Evolutionary conservation across 805 yeast species (phyloP).

Genomic region (Wickerhamiella siamensis): DNA sequence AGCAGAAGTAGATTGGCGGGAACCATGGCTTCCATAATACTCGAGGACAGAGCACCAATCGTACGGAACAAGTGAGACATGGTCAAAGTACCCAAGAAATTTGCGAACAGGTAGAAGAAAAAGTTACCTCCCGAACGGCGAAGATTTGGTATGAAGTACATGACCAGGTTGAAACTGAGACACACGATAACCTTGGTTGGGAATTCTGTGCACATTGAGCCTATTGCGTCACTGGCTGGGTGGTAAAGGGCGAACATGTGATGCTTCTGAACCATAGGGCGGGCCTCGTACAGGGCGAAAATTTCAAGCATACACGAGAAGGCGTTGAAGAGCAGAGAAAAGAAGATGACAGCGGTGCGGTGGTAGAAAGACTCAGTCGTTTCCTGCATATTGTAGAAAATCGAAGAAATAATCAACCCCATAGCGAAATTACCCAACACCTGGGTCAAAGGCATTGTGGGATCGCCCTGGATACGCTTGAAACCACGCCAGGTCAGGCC

Average conservation of each 20-base stretch:
- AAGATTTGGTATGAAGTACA: slow-evolving; percentile 45
- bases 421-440: slow-evolving; percentile 37
- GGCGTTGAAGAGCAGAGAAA: slow-evolving; percentile 46
- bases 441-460: slow-evolving; percentile 34
- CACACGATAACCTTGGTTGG: slow-evolving; percentile 43
- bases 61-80: slow-evolving; percentile 41
- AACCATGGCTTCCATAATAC: slow-evolving; percentile 44
- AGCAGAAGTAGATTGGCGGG: slow-evolving; percentile 42
- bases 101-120: slow-evolving; percentile 36
- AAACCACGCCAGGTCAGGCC: slow-evolving; percentile 38
- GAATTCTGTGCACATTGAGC: slow-evolving; percentile 43
- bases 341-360: slow-evolving; percentile 50
- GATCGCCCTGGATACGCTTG: slow-evolving; percentile 44
- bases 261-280: slow-evolving; percentile 57
- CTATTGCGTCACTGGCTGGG: slow-evolving; percentile 60
- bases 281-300: slow-evolving; percentile 32
- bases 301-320: slow-evolving; percentile 46
- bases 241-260: slow-evolving; percentile 56
- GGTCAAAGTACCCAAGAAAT: slow-evolving; percentile 31
- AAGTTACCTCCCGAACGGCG: slow-evolving; percentile 38
- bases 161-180: slow-evolving; percentile 33
- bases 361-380: slow-evolving; percentile 45
- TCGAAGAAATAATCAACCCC: slow-evolving; percentile 49
- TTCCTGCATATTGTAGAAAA: slow-evolving; percentile 39
- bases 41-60: slow-evolving; percentile 37